phyloP scores from a whole-genome alignment of 169 alveolate species.

The Babesia ovis region DNA sequence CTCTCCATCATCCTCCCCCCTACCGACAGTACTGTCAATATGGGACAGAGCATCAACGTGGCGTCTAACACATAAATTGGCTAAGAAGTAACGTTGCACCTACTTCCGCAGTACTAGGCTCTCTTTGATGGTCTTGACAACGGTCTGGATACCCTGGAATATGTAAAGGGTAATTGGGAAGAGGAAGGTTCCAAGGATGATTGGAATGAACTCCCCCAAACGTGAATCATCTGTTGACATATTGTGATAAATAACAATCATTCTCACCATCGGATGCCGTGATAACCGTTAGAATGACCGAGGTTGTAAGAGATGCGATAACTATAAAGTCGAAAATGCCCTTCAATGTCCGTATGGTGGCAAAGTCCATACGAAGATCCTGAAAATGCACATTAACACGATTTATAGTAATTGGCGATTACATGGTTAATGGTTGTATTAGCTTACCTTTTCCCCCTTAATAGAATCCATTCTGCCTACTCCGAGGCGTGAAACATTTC shows the following conservation, averaged over 20 bases:
- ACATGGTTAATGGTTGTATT: too few species aligned
- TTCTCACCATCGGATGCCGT: constrained; percentile 50
- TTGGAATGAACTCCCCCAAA: constrained; percentile 46
- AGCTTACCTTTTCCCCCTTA: constrained; percentile 6
- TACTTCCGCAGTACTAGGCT: constrained; percentile 24
- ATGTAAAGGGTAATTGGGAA: constrained; percentile 47
- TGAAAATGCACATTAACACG: not conserved
- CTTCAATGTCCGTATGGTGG: constrained; percentile 7
- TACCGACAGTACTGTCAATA: constrained; percentile 19
- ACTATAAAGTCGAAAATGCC: constrained; percentile 31
- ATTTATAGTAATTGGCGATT: too few species aligned
- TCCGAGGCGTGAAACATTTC: not conserved
- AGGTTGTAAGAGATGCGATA: constrained; percentile 13
- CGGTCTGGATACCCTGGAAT: constrained; percentile 32
- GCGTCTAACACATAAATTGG: constrained; percentile 12
- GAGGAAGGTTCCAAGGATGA: constrained; percentile 50
- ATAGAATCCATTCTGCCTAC: not conserved
- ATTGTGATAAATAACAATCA: not conserved
- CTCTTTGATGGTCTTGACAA: constrained; percentile 19
- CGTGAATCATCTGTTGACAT: constrained; percentile 33
- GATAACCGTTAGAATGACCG: constrained; percentile 44
- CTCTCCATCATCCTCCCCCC: not conserved
- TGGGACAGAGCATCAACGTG: constrained; percentile 25
- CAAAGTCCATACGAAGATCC: not conserved
- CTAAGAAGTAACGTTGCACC: not conserved